Evolutionary conservation across 768 basidiomycete genomes (phyloP).

Genomic region (Postia placenta): DNA sequence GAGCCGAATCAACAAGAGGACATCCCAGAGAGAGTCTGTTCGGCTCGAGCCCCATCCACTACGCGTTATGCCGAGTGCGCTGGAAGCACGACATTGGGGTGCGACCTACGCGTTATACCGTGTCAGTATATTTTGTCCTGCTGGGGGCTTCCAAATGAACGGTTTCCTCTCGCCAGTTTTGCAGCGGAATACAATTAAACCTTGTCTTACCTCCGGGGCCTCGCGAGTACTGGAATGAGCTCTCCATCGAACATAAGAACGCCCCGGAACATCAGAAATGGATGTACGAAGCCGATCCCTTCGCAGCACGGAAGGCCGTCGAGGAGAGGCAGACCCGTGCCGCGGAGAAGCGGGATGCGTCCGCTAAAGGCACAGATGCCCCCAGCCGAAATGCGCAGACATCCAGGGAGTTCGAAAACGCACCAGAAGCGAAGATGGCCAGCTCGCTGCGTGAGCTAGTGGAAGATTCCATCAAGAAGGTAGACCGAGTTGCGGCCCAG

Average conservation of each 20-base stretch:
- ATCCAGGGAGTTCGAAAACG: slow-evolving; percentile 37
- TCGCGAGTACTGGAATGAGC: slow-evolving; percentile 80
- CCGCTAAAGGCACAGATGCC: slow-evolving; percentile 12
- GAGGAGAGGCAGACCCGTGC: slow-evolving; percentile 59
- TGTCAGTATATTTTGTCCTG: slow-evolving; percentile 41
- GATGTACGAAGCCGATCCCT: slow-evolving; percentile 89
- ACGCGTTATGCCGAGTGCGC: slow-evolving; percentile 54
- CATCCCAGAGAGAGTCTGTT: slow-evolving; percentile 60
- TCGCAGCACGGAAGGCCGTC: slow-evolving; percentile 63
- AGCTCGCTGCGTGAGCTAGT: slow-evolving; percentile 67
- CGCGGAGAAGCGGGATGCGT: slow-evolving; percentile 35
- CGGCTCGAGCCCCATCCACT: slow-evolving; percentile 71
- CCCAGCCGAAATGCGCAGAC: slow-evolving; percentile 5
- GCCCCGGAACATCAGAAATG: slow-evolving; percentile 68
- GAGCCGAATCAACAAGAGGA: slow-evolving; percentile 64
- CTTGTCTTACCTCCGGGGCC: slow-evolving; percentile 77
- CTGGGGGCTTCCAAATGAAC: slow-evolving; percentile 8
- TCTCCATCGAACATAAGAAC: slow-evolving; percentile 64
- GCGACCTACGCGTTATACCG: slow-evolving; percentile 85
- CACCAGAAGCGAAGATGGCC: slow-evolving; percentile 83
- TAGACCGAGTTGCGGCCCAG: slow-evolving; percentile 20
- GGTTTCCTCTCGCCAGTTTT: slow-evolving; percentile 44
- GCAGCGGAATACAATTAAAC: slow-evolving; percentile 69
- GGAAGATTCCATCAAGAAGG: slow-evolving; percentile 77
- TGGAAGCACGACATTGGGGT: slow-evolving; percentile 89